Evolutionary conservation across 1,284 basidiomycete species (phyloP), one percentile per base, ranked within the genome.

Genomic region (Moniliella sp.): DNA sequence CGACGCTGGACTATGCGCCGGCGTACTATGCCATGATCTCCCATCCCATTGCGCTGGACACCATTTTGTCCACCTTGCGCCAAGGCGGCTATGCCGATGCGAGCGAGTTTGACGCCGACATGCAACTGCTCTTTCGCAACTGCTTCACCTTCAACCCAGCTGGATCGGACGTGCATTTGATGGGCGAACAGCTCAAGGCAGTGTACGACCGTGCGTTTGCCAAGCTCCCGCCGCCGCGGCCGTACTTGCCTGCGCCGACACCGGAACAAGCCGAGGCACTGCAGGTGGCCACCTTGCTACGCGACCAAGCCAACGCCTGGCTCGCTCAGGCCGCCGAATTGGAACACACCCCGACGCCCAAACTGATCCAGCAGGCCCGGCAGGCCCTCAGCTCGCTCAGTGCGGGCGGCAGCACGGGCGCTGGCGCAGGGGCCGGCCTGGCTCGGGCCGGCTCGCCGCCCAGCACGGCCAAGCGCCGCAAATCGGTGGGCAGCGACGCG

Each of bases 41-140:
- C 67, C 75, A 75, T 50, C 88, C 91, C 1, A 94, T 97, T 75
- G 84, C 94, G 10, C 42, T 58, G 29, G 36, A 40, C 18, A 39
- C 46, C n/a, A 46, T 57, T 13, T 38, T 46, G 37, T 70, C 66
- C 59, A 86, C 83, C 61, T 68, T 97, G 29, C 75, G 80, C 28
- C 66, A 67, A 19, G 67, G 70, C 39, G 71, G 75, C 41, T 97
- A 94, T 59, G 51, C 71, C 3, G 74, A 69, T 16, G 74, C 78
- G 1, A 66, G 71, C 23, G 75, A 76, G 51, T 84, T 93, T 56
- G 73, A 76, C 42, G 73, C 76, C 13, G 91, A 97, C 64, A 80
- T 94, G 66, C 78, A 78, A 60, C 68, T 88, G 42, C 81, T 97
- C 74, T 76, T 93, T 51, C 69, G 73, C 37, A 99, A 99, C 61